A percentile compares a stretch with the other conserved stretches of the same genome.
phyloP scores from a whole-genome alignment of 169 alveolate species.

The Eimeria praecox region DNA sequence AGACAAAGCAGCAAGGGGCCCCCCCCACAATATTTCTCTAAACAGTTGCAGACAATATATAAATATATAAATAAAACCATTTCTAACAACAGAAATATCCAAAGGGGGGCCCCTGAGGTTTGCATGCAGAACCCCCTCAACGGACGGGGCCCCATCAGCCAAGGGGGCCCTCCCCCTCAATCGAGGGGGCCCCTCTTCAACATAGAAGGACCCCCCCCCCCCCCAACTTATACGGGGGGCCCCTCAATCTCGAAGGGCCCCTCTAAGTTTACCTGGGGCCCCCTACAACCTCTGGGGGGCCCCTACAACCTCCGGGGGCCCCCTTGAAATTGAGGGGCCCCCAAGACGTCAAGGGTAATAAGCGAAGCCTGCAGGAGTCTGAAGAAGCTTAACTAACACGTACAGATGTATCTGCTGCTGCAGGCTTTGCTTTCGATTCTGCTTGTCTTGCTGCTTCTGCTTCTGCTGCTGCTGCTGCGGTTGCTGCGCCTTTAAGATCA shows the following conservation, averaged over 20 bases:
- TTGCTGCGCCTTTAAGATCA: not conserved
- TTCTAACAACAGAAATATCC: not conserved
- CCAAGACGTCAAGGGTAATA: too few species aligned
- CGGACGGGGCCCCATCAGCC: not conserved
- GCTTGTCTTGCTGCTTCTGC: not conserved
- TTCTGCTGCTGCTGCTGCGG: constrained; percentile 3
- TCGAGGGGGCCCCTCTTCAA: too few species aligned
- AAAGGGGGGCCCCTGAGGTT: too few species aligned
- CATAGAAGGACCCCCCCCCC: too few species aligned
- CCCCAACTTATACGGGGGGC: too few species aligned
- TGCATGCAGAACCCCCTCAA: too few species aligned
- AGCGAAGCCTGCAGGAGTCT: not conserved
- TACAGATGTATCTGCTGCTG: not conserved
- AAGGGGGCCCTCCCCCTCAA: not conserved
- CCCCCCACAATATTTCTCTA: not conserved
- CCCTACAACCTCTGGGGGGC: too few species aligned
- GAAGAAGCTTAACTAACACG: not conserved
- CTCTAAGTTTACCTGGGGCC: too few species aligned
- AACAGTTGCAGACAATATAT: not conserved
- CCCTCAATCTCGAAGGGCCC: too few species aligned
- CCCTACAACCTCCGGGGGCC: too few species aligned
- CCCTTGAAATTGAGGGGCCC: too few species aligned
- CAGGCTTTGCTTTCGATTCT: not conserved
- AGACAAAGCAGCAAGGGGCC: too few species aligned
- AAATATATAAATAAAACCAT: not conserved